These are phyloP conservation scores for Metschnikowia arizonensis DNA, from an alignment of 805 yeast species.

Conservation along the genomic window DNA sequence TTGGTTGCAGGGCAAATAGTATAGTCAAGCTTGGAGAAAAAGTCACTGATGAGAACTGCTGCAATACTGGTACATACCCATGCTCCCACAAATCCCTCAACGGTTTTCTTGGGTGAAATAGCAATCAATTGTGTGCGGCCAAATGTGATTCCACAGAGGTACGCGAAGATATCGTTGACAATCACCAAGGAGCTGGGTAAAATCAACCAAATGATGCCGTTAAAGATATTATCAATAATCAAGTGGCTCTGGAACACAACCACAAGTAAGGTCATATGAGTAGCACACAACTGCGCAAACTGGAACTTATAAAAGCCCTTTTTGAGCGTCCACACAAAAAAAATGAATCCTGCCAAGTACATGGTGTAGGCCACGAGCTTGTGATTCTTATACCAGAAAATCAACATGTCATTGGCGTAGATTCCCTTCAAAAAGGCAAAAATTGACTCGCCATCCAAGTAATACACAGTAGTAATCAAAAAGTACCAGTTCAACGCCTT, in stretches of 20 bases:
- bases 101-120: slow-evolving; percentile 94
- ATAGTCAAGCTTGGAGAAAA: slow-evolving; percentile 63
- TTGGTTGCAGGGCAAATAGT: slow-evolving; percentile 84
- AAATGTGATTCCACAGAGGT: slow-evolving; percentile 93
- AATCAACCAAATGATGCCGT: slow-evolving; percentile 91
- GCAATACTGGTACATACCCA: slow-evolving; percentile 88
- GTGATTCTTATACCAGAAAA: slow-evolving; percentile 70
- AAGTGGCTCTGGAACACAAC: slow-evolving; percentile 94
- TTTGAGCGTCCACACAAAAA: slow-evolving; percentile 83
- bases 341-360: slow-evolving; percentile 82
- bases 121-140: slow-evolving; percentile 90
- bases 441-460: slow-evolving; percentile 80
- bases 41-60: slow-evolving; percentile 60
- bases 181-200: slow-evolving; percentile 90
- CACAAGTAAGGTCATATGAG: slow-evolving; percentile 87
- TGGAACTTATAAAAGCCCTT: slow-evolving; percentile 89
- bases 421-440: slow-evolving; percentile 59
- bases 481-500: slow-evolving; percentile 91
- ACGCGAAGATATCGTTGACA: slow-evolving; percentile 93
- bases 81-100: slow-evolving; percentile 96
- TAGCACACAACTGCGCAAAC: slow-evolving; percentile 87
- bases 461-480: slow-evolving; percentile 79
- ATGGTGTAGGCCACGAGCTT: slow-evolving; percentile 77
- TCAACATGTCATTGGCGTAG: slow-evolving; percentile 48
- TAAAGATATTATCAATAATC: slow-evolving; percentile 81